Conservation (phyloP, 192 early-diverging fungal species). For the Coemansia sp. region DNA sequence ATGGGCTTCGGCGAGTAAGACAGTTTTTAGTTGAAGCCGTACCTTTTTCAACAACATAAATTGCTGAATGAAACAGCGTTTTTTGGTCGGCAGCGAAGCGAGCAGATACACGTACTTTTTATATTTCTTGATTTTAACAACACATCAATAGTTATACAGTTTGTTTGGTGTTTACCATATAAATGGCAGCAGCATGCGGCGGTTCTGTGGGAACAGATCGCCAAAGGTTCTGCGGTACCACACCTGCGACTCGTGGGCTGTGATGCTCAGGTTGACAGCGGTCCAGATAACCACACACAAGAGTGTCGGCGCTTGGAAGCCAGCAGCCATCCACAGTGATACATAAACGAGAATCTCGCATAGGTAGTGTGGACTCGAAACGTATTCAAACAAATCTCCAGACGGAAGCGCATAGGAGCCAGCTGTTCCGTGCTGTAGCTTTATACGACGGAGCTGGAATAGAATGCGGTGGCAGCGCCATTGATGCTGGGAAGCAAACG, state of each 20-base stretch:
- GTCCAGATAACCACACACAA: constrained; percentile 61
- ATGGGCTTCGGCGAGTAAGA: neutral
- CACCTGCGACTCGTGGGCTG: constrained; percentile 62
- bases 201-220: constrained; percentile 36
- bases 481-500: constrained; percentile 66
- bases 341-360: constrained; percentile 72
- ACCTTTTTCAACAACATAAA: too few species aligned
- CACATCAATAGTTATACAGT: neutral
- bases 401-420: constrained; percentile 58
- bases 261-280: constrained; percentile 59
- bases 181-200: constrained; percentile 39
- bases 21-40: neutral
- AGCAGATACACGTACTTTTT: neutral
- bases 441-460: constrained; percentile 55
- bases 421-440: neutral
- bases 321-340: constrained; percentile 57
- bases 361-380: constrained; percentile 69
- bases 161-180: constrained; percentile 20
- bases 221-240: constrained; percentile 72
- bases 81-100: neutral
- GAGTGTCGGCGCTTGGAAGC: constrained; percentile 42
- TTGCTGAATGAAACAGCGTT: neutral
- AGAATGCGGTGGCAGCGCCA: constrained; percentile 64
- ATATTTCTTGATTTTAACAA: neutral
- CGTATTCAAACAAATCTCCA: constrained; percentile 66